Percentiles rank a stretch among this genome's conserved stretches.
phyloP scores from a whole-genome alignment of 345 rosid species.

The Euclidium syriacum region DNA sequence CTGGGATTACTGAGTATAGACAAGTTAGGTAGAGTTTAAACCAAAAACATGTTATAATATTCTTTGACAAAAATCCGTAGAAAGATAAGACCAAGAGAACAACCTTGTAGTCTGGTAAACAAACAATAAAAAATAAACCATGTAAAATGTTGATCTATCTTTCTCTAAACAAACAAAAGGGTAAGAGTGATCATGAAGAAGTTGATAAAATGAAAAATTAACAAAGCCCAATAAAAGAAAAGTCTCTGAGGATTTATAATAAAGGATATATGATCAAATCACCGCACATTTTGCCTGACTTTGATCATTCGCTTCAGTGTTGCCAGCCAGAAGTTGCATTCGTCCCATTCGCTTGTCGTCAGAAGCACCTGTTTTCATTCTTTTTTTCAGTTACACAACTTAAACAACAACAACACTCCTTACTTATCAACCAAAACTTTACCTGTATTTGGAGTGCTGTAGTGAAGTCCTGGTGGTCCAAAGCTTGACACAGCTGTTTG shows the following conservation, averaged over 20 bases:
- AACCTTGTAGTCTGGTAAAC: conserved; percentile 11
- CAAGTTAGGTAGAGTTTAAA: too few relatives aligned
- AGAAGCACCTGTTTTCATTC: conserved; percentile 82
- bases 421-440: too few relatives aligned
- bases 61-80: conserved; percentile 8
- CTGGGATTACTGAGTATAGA: too few relatives aligned
- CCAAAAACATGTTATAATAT: too few relatives aligned
- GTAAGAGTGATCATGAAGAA: not conserved
- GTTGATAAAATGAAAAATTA: not conserved
- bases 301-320: conserved; percentile 91
- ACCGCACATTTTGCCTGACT: conserved; percentile 76
- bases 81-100: not conserved
- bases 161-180: conserved; percentile 15
- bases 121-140: not conserved
- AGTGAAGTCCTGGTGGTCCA: conserved; percentile 69
- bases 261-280: conserved; percentile 10
- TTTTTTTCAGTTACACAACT: too few relatives aligned
- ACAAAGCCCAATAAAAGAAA: conserved; percentile 13
- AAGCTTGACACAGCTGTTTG: conserved; percentile 79
- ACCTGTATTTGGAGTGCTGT: conserved; percentile 95
- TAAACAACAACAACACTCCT: too few relatives aligned
- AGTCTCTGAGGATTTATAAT: conserved; percentile 13
- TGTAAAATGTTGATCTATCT: conserved; percentile 18
- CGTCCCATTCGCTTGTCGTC: conserved; percentile 98
- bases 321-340: conserved; percentile 95